phyloP scores from a whole-genome alignment of 352 stramenopile species.

The Phytophthora foliorum region DNA sequence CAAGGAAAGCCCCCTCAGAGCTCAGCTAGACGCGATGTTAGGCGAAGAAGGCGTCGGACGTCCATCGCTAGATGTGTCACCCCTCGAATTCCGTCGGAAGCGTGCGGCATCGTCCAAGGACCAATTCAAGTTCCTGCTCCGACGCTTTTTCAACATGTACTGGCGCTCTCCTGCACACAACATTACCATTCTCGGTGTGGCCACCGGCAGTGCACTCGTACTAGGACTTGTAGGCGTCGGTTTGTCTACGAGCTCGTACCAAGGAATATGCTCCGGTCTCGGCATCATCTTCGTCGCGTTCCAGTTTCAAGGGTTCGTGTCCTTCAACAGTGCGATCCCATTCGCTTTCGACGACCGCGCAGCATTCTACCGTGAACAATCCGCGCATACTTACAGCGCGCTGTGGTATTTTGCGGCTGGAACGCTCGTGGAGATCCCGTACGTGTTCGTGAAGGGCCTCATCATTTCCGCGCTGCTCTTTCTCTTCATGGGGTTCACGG shows the following conservation, averaged over 20 bases:
- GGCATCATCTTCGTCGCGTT: slow-evolving; percentile 25
- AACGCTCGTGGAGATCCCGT: slow-evolving; percentile 31
- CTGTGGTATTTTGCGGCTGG: slow-evolving; percentile 54
- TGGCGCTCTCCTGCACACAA: slow-evolving; percentile 35
- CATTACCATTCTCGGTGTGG: slow-evolving; percentile 9
- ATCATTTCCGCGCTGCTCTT: slow-evolving; percentile 25
- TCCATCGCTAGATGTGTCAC: slow-evolving; percentile 8
- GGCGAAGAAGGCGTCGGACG: slow-evolving; percentile 8
- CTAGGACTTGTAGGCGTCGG: slow-evolving; percentile 5
- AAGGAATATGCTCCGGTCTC: slow-evolving; percentile 10
- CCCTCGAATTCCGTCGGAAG: slow-evolving; percentile 19
- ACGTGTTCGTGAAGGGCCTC: slow-evolving; percentile 13
- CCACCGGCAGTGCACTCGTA: background rate
- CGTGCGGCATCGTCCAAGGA: slow-evolving; percentile 14
- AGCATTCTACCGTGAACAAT: slow-evolving; percentile 79
- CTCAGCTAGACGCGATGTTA: background rate
- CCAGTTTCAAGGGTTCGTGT: slow-evolving; percentile 66
- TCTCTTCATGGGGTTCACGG: slow-evolving; percentile 61
- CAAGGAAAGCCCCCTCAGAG: slow-evolving; percentile 9
- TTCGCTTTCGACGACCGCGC: slow-evolving; percentile 68
- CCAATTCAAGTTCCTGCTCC: slow-evolving; percentile 12
- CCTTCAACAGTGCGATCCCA: slow-evolving; percentile 66
- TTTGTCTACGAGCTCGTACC: slow-evolving; percentile 13
- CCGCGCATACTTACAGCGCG: slow-evolving; percentile 76
- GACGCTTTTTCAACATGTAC: slow-evolving; percentile 38